Evolutionary conservation across 139 green algal species (phyloP), one percentile per base, ranked within the genome.

Genomic region (Coelastrella sp.): DNA sequence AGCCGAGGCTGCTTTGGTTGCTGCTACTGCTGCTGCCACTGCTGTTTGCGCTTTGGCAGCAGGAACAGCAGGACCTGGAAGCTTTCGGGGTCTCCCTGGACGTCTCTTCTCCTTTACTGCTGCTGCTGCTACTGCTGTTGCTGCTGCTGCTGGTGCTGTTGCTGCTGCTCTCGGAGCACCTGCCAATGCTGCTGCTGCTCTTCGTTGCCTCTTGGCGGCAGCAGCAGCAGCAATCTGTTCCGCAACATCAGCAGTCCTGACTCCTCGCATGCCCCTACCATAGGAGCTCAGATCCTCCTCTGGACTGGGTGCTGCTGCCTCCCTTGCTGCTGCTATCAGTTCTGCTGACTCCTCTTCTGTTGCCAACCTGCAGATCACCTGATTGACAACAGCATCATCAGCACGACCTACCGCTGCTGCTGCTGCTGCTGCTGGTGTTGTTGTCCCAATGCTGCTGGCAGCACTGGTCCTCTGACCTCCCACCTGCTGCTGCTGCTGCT

Each of bases 261-360:
- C 25, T 10, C 63, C 27, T 7, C 95, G 89, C 86, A 95, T 96
- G 22, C 95, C 94, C 3, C 89, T 80, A 1, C 95, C 95, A 89
- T 96, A 96, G 60, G 93, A 25, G 8, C 49, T 75, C 20, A 87
- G 66, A 70, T 91, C 88, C 35, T 75, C 88, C 35, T 83, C 35
- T 8, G 63, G 65, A 57, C 74, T 83, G 22, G 88, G 79, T 61
- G 79, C 79, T 65, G 79, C 80, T 76, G 80, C 92, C 81, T 92
- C 92, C 7, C 90, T 92, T 35, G 82, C 94, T 74, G 92, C 92
- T 24, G 78, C 59, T 84, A 91, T 81, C n/a, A 92, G 66, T 6
- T 80, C 58, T 15, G 81, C 70, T 14, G 56, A 81, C 59, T 93
- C 87, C 7, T 88, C 75, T 22, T 20, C 17, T 61, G 88, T 90